These are phyloP conservation scores for Epichloe brachyelytri DNA, from an alignment of 2,329 filamentous ascomycete species.

Conservation along the genomic window DNA sequence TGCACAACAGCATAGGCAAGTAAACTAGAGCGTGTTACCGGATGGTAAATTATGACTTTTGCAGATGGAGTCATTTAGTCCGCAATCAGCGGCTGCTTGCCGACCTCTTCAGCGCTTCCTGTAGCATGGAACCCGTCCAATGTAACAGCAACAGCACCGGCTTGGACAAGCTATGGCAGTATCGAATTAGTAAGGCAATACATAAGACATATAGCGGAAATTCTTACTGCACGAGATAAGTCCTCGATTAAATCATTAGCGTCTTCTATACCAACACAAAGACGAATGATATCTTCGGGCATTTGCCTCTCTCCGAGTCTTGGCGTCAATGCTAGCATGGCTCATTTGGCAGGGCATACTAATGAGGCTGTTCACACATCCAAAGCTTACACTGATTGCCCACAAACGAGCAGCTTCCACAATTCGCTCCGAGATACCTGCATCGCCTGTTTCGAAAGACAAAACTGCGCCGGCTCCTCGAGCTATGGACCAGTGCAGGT, in stretches of 20 bases:
- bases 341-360: slow-evolving; percentile 99
- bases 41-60: neutral
- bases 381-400: slow-evolving; percentile 94
- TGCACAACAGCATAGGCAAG: too few relatives aligned
- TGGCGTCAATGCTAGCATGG: slow-evolving; percentile 93
- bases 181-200: neutral
- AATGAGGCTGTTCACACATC: slow-evolving; percentile 95
- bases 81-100: slow-evolving; percentile 8
- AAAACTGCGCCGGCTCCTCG: slow-evolving; percentile 88
- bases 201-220: neutral
- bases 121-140: slow-evolving; percentile 66
- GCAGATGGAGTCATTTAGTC: neutral
- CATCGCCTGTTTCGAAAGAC: slow-evolving; percentile 89
- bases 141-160: slow-evolving; percentile 79
- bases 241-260: slow-evolving; percentile 85
- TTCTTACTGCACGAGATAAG: slow-evolving; percentile 73
- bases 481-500: slow-evolving; percentile 90
- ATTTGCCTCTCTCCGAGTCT: slow-evolving; percentile 75
- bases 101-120: slow-evolving; percentile 20
- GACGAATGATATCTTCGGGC: slow-evolving; percentile 90
- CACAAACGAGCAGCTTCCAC: slow-evolving; percentile 86
- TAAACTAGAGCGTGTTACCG: too few relatives aligned
- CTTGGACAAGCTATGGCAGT: slow-evolving; percentile 63
- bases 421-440: slow-evolving; percentile 74
- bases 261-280: slow-evolving; percentile 96